Conservation (phyloP, 78 protist genomes). For the slime mould (Dictyostelium discoideum) region DNA sequence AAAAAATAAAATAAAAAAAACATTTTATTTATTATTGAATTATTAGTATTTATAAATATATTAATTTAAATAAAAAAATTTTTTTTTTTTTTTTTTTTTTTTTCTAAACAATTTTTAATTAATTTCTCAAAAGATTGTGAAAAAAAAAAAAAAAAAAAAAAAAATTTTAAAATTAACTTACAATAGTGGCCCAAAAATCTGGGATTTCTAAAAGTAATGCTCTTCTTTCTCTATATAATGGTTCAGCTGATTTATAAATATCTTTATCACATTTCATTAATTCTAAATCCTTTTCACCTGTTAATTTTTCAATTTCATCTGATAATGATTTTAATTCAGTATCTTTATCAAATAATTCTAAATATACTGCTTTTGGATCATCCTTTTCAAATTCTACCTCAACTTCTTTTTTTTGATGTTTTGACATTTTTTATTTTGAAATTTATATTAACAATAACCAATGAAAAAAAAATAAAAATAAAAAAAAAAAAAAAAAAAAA, state of each 20-base stretch:
- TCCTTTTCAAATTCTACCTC: not conserved
- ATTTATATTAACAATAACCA: not conserved
- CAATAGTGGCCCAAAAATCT: conserved; percentile 12
- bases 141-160: not conserved
- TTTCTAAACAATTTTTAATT: not conserved
- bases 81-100: not conserved
- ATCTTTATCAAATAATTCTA: not conserved
- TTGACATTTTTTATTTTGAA: not conserved
- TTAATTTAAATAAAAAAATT: too few species aligned
- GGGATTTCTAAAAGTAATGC: not conserved
- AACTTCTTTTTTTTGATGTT: not conserved
- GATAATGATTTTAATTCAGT: not conserved
- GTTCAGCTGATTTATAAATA: not conserved
- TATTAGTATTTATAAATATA: too few species aligned
- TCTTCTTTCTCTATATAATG: conserved; percentile 33
- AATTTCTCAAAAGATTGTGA: not conserved
- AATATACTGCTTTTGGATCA: not conserved
- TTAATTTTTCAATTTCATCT: not conserved
- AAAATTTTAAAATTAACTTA: not conserved
- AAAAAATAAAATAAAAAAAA: too few species aligned
- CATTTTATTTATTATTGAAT: too few species aligned
- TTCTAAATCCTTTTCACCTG: not conserved
- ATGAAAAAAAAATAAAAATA: not conserved
- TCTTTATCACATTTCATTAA: not conserved
- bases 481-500: not conserved